Percentiles rank a stretch among this genome's conserved stretches.
These are phyloP conservation scores for Zygosaccharomyces pseudobailii DNA, from an alignment of 1,139 yeast species.

Conservation along the genomic window DNA sequence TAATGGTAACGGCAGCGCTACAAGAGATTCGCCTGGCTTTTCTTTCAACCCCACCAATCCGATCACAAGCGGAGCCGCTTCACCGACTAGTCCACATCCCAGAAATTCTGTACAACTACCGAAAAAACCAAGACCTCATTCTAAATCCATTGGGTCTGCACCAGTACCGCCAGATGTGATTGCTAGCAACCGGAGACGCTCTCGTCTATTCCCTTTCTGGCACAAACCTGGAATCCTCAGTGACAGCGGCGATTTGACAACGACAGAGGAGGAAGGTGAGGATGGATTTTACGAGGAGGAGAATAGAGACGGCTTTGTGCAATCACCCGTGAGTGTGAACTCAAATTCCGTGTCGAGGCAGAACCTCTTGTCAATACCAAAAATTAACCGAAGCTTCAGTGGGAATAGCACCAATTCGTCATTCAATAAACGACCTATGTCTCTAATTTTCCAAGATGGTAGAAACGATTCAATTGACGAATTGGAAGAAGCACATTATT, in stretches of 20 bases:
- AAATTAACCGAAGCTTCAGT: constrained; percentile 20
- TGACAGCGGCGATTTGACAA: constrained; percentile 31
- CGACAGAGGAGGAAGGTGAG: constrained; percentile 31
- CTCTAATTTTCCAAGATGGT: constrained; percentile 18
- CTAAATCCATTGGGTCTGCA: constrained; percentile 55
- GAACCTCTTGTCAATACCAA: constrained; percentile 20
- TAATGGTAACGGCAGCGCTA: background rate
- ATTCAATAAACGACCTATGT: constrained; percentile 21
- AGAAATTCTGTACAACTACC: constrained; percentile 10
- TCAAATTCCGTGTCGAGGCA: constrained; percentile 16
- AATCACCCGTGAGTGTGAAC: constrained; percentile 16
- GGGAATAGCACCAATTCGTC: constrained; percentile 21
- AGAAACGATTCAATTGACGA: constrained; percentile 22
- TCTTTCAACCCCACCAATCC: background rate
- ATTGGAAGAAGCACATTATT: constrained; percentile 3
- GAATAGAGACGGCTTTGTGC: constrained; percentile 13
- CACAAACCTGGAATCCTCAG: constrained; percentile 30
- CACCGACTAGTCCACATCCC: constrained; percentile 2
- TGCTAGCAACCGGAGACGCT: constrained; percentile 26
- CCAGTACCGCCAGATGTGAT: constrained; percentile 49
- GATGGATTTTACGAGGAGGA: constrained; percentile 23
- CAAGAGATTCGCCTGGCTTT: background rate
- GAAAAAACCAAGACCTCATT: constrained; percentile 44
- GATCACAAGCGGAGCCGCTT: background rate
- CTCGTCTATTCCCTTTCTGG: constrained; percentile 30